A percentile compares a stretch with the other conserved stretches of the same genome.
Conservation (phyloP, 768 basidiomycete species). For the Boletales sp. region DNA sequence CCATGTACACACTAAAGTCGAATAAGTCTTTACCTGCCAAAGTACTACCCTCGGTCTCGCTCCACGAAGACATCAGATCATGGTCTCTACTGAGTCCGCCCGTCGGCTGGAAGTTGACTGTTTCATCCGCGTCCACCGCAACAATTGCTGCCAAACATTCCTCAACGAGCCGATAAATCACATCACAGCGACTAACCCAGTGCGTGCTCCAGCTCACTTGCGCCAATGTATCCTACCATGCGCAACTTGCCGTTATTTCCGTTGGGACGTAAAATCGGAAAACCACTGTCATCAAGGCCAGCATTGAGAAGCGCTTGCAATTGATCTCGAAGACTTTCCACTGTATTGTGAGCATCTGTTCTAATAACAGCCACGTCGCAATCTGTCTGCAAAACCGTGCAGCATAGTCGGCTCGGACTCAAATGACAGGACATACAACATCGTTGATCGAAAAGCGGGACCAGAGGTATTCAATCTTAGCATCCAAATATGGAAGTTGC, state of each 20-base stretch:
- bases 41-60: conserved; percentile 42
- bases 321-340: conserved; percentile 68
- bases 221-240: conserved; percentile 87
- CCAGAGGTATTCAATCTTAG: conserved; percentile 90
- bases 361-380: conserved; percentile 67
- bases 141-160: conserved; percentile 53
- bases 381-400: conserved; percentile 48
- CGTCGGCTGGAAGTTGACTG: conserved; percentile 57
- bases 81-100: conserved; percentile 36
- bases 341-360: conserved; percentile 72
- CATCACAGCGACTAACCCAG: conserved; percentile 52
- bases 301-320: conserved; percentile 54
- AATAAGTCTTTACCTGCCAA: conserved; percentile 47
- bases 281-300: conserved; percentile 76
- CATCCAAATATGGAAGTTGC: conserved; percentile 89
- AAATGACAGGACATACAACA: conserved; percentile 52
- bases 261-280: conserved; percentile 73
- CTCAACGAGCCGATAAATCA: background rate
- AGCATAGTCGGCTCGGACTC: background rate
- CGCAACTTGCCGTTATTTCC: conserved; percentile 44
- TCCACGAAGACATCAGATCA: conserved; percentile 53
- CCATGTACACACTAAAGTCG: conserved; percentile 88
- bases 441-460: conserved; percentile 70
- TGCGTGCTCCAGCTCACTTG: conserved; percentile 92
- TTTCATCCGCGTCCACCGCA: conserved; percentile 66